These are phyloP conservation scores for Candida tetrigidarum DNA, from an alignment of 1,139 yeast species.

Conservation along the genomic window DNA sequence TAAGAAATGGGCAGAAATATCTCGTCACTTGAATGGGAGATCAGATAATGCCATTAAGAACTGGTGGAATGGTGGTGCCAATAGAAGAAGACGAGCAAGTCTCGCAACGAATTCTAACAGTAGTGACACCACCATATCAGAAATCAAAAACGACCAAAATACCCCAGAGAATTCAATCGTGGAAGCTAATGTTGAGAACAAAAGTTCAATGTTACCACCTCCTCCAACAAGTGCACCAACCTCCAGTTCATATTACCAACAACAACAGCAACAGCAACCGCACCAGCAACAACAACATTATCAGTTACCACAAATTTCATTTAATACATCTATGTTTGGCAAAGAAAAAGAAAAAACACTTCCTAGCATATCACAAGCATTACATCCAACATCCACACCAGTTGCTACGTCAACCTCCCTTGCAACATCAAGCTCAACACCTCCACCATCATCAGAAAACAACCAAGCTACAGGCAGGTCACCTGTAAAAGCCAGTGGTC, in stretches of 20 bases:
- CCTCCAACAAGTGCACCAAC: slow-evolving; percentile 11
- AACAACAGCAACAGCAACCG: slow-evolving; percentile 6
- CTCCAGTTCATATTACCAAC: slow-evolving; percentile 5
- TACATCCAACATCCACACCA: slow-evolving; percentile 12
- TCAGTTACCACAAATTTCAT: slow-evolving; percentile 30
- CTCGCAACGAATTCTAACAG: slow-evolving; percentile 10
- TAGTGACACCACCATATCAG: background rate
- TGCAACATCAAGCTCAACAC: slow-evolving; percentile 11
- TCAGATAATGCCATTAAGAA: slow-evolving; percentile 91
- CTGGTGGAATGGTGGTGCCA: slow-evolving; percentile 98
- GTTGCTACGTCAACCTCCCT: slow-evolving; percentile 13
- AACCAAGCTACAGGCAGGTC: slow-evolving; percentile 13
- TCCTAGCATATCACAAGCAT: slow-evolving; percentile 10
- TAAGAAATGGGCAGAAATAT: slow-evolving; percentile 94
- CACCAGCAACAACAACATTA: slow-evolving; percentile 16
- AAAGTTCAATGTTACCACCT: slow-evolving; percentile 11
- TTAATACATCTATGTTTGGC: slow-evolving; percentile 46
- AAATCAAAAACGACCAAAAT: slow-evolving; percentile 3
- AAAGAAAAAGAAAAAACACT: slow-evolving; percentile 18
- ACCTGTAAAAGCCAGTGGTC: slow-evolving; percentile 13
- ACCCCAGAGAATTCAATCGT: background rate
- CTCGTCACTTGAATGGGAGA: slow-evolving; percentile 84
- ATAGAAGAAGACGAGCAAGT: slow-evolving; percentile 66
- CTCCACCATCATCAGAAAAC: slow-evolving; percentile 13
- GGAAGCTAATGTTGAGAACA: background rate